phyloP scores from a whole-genome alignment of 2,329 filamentous ascomycete species.

The Fusarium multiceps region DNA sequence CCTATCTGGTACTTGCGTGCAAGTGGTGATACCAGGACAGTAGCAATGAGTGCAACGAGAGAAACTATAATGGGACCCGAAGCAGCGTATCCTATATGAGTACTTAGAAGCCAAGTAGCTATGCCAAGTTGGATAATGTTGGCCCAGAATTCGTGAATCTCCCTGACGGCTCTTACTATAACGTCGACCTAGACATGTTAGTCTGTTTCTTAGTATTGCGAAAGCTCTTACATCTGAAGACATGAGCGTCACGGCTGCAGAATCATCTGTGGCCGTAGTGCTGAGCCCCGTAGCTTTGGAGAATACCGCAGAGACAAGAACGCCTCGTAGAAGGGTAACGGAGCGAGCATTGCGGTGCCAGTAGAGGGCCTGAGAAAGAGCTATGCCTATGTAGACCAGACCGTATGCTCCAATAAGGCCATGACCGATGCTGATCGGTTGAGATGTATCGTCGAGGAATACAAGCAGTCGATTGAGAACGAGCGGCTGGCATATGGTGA shows the following conservation, averaged over 20 bases:
- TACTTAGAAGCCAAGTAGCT: constrained; percentile 50
- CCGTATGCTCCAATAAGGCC: constrained; percentile 51
- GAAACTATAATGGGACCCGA: constrained; percentile 51
- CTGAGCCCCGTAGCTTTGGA: constrained; percentile 49
- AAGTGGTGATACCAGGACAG: constrained; percentile 43
- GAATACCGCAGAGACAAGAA: constrained; percentile 51
- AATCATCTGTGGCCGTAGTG: constrained; percentile 46
- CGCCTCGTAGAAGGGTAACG: constrained; percentile 48
- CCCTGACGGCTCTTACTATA: constrained; percentile 51
- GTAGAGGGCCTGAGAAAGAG: constrained; percentile 48
- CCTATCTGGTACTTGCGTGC: constrained; percentile 47
- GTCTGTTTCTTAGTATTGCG: not conserved
- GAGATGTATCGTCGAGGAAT: constrained; percentile 45
- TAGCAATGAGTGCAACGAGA: constrained; percentile 42
- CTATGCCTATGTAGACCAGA: constrained; percentile 49
- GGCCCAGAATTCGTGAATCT: constrained; percentile 54
- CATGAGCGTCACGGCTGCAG: constrained; percentile 55
- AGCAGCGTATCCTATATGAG: constrained; percentile 51
- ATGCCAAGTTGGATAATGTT: constrained; percentile 51
- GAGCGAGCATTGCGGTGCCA: constrained; percentile 50
- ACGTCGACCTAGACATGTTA: constrained; percentile 49
- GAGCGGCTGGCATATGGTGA: constrained; percentile 54
- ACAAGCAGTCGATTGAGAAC: constrained; percentile 50
- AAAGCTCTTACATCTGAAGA: constrained; percentile 51
- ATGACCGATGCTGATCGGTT: constrained; percentile 45